Base-by-base conservation (phyloP, 805 yeast species). In the Yarrowia sp. region DNA sequence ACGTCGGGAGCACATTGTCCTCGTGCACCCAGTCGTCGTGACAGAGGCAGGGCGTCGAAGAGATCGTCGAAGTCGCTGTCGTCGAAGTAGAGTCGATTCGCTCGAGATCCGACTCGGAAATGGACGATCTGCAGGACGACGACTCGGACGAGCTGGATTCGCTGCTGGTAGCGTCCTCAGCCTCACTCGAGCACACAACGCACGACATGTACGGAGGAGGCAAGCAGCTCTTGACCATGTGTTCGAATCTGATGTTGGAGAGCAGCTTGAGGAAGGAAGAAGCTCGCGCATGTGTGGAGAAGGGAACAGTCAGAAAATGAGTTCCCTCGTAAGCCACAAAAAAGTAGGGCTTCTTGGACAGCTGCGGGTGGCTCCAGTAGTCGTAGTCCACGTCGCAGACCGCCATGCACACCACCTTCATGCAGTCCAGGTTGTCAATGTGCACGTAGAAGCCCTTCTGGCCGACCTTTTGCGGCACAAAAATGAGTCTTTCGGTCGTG, bases 161-260 rank as follows among this genome's bases (percentile, higher is more conserved):
- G 6, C 29, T 22, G 29, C 44, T 22, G 12, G 42, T 21, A 27
- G 29, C 29, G 8, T 8, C n/a, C 13, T 39, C 29, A 13, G 29
- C 22, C n/a, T n/a, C 32, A 32, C 47, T 42, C 6, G 42, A 24
- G 21, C 58, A 51, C 13, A 24, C 32, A 6, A 35, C 24, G 24
- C 58, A 51, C 13, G 56, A 35, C 27, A 39, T 29, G 35, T 71
- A 71, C n/a, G 66, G 67, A 3, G 74, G 74, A 12, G 73, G 71
- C 41, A 71, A 64, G 35, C 67, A 66, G 29, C 67, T 67, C n/a
- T 71, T 66, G 22, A 71, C 69, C 62, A 65, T 65, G 62, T 71
- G 72, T 62, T 71, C 74, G 42, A 71, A 70, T 25, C 71, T 68
- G 24, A 71, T 65, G 62, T 70, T 71, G 33, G 73, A 64, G 36